These are phyloP conservation scores for Crithidia thermophila DNA, from an alignment of 208 protist species.

Conservation along the genomic window DNA sequence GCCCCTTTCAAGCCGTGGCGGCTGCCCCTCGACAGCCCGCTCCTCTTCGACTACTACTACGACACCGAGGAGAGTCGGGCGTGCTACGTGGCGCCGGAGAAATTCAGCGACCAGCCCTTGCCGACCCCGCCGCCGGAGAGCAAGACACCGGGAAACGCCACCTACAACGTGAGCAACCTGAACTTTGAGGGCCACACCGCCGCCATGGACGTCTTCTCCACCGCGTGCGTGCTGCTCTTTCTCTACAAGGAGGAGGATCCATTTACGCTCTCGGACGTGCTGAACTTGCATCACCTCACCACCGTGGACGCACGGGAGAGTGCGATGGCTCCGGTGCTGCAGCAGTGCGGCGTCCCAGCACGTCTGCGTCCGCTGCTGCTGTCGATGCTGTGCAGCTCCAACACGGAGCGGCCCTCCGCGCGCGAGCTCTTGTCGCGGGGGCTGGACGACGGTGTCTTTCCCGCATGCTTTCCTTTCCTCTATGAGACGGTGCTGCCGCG, in stretches of 20 bases:
- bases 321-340: conserved; percentile 22
- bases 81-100: conserved; percentile 88
- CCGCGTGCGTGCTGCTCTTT: conserved; percentile 69
- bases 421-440: conserved; percentile 36
- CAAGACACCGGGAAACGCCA: conserved; percentile 16
- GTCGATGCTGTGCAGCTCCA: conserved; percentile 33
- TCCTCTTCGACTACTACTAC: conserved; percentile 90
- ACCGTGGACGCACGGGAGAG: conserved; percentile 20
- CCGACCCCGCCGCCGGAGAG: conserved; percentile 28
- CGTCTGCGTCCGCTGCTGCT: conserved; percentile 30
- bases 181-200: conserved; percentile 70
- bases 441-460: conserved; percentile 44
- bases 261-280: conserved; percentile 62
- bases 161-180: conserved; percentile 45
- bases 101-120: conserved; percentile 62
- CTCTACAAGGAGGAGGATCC: conserved; percentile 76
- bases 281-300: conserved; percentile 43
- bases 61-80: conserved; percentile 80
- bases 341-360: conserved; percentile 8
- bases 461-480: conserved; percentile 43
- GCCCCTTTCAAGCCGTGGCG: conserved; percentile 83
- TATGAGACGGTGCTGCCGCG: conserved; percentile 46
- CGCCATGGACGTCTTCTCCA: conserved; percentile 88
- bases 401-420: conserved; percentile 46
- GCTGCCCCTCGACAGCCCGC: conserved; percentile 71